Base-by-base conservation (phyloP, 805 yeast species). In the Ogataea trehaloabstinens region DNA sequence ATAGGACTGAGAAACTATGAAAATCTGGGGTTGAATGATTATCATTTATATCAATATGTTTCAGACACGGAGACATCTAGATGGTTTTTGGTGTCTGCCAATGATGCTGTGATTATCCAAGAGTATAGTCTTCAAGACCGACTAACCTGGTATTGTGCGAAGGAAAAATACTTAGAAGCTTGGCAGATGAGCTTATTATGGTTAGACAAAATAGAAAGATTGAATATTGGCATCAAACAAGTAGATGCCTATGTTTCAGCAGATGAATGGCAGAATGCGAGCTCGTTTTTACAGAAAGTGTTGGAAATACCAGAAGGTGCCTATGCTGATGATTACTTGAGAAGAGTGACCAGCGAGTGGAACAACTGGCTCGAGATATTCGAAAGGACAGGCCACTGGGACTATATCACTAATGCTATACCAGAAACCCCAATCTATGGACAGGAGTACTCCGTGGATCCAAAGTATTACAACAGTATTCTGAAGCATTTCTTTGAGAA, bases 101-200 rank as follows among this genome's bases (percentile, higher is more conserved):
- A 77, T 33, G 98, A 89, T 61, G 91, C 82, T 1, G 83, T 91
- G 1, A 66, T 80, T 15, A 88, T 89, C 0, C 75, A 81, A 49
- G 87, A 82, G 44, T 69, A 85, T n/a, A 80, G 78, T 37, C 61
- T 83, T 18, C 60, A 66, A 20, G 98, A 90, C 56, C 76, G 82
- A 42, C 72, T 82, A 31, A 66, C 77, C 4, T 91, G 97, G 96
- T 82, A 70, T 42, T 42, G 78, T 3, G 77, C 77, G 1, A 73
- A 67, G 27, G 70, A 71, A 2, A 60, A 67, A 37, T 85, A 62
- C 51, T 61, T 68, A 13, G 80, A 80, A 30, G 97, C 97, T 0
- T 91, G 96, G 95, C 70, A 72, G 28, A 78, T 87, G 54, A 75
- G 93, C 41, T 76, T 70, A 34, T 74, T 73, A 47, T 64, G 85